phyloP scores from a whole-genome alignment of 2,329 filamentous ascomycete genomes.

The Torrubiella hemipterigena region DNA sequence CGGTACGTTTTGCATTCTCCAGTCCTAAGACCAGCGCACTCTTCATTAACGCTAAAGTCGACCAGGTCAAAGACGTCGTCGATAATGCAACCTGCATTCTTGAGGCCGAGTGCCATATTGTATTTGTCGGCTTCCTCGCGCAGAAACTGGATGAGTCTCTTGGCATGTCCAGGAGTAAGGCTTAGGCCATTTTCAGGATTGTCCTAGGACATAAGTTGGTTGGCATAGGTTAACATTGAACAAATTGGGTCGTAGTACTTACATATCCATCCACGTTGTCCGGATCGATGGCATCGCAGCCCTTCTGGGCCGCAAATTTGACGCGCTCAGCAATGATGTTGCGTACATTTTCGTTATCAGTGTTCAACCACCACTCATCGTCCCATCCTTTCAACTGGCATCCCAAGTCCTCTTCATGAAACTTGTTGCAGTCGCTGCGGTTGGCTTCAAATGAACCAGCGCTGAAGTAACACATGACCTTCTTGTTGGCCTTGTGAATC shows the following conservation, averaged over 20 bases:
- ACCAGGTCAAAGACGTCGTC: slow-evolving; percentile 31
- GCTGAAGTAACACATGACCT: slow-evolving; percentile 66
- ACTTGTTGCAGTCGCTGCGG: slow-evolving; percentile 44
- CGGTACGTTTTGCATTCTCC: slow-evolving; percentile 51
- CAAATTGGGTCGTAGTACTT: slow-evolving; percentile 15
- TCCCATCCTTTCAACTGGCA: slow-evolving; percentile 49
- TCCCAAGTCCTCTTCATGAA: slow-evolving; percentile 44
- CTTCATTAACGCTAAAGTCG: slow-evolving; percentile 59
- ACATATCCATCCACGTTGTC: slow-evolving; percentile 60
- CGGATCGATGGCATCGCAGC: slow-evolving; percentile 58
- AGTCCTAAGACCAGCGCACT: slow-evolving; percentile 47
- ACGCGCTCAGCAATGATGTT: slow-evolving; percentile 52
- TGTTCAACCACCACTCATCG: slow-evolving; percentile 55
- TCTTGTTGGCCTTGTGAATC: slow-evolving; percentile 43
- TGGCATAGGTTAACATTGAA: background rate
- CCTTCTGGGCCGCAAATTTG: slow-evolving; percentile 44
- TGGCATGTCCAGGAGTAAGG: slow-evolving; percentile 42
- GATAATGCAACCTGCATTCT: slow-evolving; percentile 55
- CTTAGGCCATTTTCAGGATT: slow-evolving; percentile 50
- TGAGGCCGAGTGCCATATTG: slow-evolving; percentile 52
- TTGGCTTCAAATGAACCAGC: slow-evolving; percentile 57
- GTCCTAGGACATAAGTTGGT: slow-evolving; percentile 11
- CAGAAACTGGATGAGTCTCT: slow-evolving; percentile 49
- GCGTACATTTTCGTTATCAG: slow-evolving; percentile 44
- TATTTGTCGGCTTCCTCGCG: slow-evolving; percentile 37